These are phyloP conservation scores for Trichomonas tenax DNA, from an alignment of 208 protist species.

Conservation along the genomic window DNA sequence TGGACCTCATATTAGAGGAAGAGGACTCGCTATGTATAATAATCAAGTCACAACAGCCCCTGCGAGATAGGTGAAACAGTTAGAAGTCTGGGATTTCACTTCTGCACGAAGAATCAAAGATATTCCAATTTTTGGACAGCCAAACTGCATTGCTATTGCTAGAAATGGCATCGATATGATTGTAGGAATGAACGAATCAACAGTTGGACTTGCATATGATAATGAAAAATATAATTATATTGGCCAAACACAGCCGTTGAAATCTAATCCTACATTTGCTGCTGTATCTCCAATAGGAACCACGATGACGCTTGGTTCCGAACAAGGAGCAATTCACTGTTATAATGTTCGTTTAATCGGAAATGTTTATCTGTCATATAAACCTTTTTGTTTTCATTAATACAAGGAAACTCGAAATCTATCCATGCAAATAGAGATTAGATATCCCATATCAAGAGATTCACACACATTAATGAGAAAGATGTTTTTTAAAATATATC, in stretches of 20 bases:
- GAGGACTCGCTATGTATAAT: neutral
- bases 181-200: neutral
- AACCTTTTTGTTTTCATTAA: too few relatives aligned
- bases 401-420: too few relatives aligned
- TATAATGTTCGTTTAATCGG: too few relatives aligned
- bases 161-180: neutral
- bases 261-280: neutral
- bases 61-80: neutral
- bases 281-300: neutral
- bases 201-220: neutral
- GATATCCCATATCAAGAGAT: too few relatives aligned
- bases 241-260: neutral
- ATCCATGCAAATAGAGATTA: too few relatives aligned
- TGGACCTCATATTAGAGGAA: neutral
- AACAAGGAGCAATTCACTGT: too few relatives aligned
- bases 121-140: neutral
- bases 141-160: neutral
- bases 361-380: too few relatives aligned
- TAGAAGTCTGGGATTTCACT: neutral
- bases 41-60: neutral
- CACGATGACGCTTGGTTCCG: neutral
- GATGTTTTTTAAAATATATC: too few relatives aligned
- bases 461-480: too few relatives aligned
- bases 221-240: neutral
- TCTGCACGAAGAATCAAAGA: neutral